phyloP scores from a whole-genome alignment of 2,329 filamentous ascomycete species.

The Annulohypoxylon truncatum region DNA sequence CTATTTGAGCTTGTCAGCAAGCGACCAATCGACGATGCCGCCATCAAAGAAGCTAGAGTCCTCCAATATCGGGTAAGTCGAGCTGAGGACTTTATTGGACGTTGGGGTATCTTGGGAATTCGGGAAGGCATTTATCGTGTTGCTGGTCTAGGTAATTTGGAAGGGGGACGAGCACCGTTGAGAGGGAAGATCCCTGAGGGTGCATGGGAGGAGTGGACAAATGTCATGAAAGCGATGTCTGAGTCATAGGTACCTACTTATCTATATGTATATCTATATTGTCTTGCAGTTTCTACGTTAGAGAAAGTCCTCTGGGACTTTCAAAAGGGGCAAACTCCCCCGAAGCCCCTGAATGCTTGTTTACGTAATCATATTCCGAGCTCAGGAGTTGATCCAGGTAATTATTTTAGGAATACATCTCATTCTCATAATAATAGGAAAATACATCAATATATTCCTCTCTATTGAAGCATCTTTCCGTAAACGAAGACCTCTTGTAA shows the following conservation, averaged over 20 bases:
- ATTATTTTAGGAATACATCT: neutral
- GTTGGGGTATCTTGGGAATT: constrained; percentile 71
- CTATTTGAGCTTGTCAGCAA: constrained; percentile 62
- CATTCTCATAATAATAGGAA: neutral
- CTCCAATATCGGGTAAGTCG: constrained; percentile 65
- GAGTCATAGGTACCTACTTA: constrained; percentile 1
- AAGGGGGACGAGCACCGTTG: constrained; percentile 69
- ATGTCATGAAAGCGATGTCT: constrained; percentile 52
- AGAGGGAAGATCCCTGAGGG: constrained; percentile 65
- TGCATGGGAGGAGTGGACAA: constrained; percentile 57
- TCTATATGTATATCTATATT: neutral
- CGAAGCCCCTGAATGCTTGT: neutral
- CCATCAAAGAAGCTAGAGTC: constrained; percentile 63
- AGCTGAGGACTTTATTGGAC: constrained; percentile 71
- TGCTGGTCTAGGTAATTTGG: constrained; percentile 66
- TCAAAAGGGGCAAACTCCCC: neutral
- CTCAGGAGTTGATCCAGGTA: no score
- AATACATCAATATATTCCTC: neutral
- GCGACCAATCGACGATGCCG: constrained; percentile 53
- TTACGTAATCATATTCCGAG: neutral
- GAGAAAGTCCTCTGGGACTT: neutral
- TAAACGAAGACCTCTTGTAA: constrained; percentile 53
- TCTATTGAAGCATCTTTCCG: constrained; percentile 47
- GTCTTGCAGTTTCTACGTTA: neutral
- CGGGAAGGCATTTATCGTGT: constrained; percentile 67